phyloP scores from a whole-genome alignment of 495 filamentous ascomycete species.

The Evansstolkia leycettana region DNA sequence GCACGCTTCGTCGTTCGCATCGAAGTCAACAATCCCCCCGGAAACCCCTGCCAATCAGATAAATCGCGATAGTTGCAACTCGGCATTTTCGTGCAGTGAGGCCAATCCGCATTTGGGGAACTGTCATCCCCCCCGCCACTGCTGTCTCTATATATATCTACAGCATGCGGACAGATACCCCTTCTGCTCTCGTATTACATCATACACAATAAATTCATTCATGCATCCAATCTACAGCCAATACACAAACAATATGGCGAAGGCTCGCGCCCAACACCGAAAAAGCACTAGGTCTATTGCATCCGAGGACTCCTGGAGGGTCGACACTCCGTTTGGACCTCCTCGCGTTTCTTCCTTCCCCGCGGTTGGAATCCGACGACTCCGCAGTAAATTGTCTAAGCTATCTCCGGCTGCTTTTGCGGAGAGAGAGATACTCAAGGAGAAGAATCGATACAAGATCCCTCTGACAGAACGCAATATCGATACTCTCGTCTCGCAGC shows the following conservation, averaged over 20 bases:
- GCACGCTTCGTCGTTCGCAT: too few relatives aligned
- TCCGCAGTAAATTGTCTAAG: constrained; percentile 28
- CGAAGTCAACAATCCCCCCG: too few relatives aligned
- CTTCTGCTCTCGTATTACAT: too few relatives aligned
- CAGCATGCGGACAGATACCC: too few relatives aligned
- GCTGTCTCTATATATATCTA: neutral
- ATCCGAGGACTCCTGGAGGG: constrained; percentile 22
- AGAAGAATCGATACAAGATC: constrained; percentile 28
- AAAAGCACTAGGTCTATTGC: constrained; percentile 14
- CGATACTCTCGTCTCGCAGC: constrained; percentile 29
- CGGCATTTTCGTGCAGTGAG: neutral
- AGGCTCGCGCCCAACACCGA: constrained; percentile 12
- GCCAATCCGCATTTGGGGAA: neutral
- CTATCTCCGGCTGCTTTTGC: constrained; percentile 23
- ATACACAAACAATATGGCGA: constrained; percentile 13
- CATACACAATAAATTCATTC: too few relatives aligned
- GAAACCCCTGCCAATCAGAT: too few relatives aligned
- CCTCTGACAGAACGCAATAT: constrained; percentile 34
- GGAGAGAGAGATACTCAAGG: constrained; percentile 27
- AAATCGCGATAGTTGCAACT: neutral
- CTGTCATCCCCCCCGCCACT: neutral
- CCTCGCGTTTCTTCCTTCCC: constrained; percentile 20
- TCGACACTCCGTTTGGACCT: constrained; percentile 28
- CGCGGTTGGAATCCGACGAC: constrained; percentile 21
- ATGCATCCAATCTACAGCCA: neutral